These are phyloP conservation scores for Pseudopyrenochaeta lycopersici DNA, from an alignment of 2,329 filamentous ascomycete genomes.

Conservation along the genomic window DNA sequence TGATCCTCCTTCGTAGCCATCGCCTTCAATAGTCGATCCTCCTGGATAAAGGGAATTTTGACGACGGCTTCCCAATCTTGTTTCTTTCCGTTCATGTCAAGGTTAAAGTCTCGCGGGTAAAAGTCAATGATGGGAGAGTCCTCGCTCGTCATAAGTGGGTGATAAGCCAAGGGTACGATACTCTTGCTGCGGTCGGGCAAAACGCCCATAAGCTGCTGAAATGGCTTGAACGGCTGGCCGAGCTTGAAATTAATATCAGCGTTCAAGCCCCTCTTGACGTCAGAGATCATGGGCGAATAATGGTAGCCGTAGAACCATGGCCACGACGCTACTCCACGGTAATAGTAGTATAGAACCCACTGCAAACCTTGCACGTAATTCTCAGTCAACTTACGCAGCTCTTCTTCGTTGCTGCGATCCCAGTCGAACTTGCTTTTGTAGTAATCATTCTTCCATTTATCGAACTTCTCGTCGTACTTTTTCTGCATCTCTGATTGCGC, in stretches of 20 bases:
- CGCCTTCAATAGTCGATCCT: constrained; percentile 81
- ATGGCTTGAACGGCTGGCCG: constrained; percentile 93
- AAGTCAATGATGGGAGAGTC: constrained; percentile 97
- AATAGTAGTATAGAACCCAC: constrained; percentile 99
- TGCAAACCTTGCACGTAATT: constrained; percentile 98
- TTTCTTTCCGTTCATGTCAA: constrained; percentile 99
- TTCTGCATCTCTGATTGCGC: constrained; percentile 80
- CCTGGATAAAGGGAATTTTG: constrained; percentile 98
- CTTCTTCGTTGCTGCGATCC: constrained; percentile 80
- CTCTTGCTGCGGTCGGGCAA: constrained; percentile 96
- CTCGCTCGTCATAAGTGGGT: constrained; percentile 89
- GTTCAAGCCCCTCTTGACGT: constrained; percentile 86
- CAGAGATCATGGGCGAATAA: constrained; percentile 96
- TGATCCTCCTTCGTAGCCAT: constrained; percentile 86
- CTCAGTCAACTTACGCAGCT: constrained; percentile 83
- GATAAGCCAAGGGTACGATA: constrained; percentile 88
- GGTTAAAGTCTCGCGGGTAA: constrained; percentile 93
- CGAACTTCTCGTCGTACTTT: constrained; percentile 90
- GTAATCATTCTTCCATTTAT: constrained; percentile 93
- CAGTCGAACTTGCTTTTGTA: constrained; percentile 92
- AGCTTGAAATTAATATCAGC: constrained; percentile 92
- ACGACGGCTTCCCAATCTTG: constrained; percentile 99
- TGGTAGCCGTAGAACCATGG: constrained; percentile 98
- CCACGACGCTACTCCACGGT: constrained; percentile 96
- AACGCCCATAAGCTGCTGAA: constrained; percentile 97